Base-by-base conservation (phyloP, 2,329 filamentous ascomycete species). In the Penicillium aurantiogriseum region DNA sequence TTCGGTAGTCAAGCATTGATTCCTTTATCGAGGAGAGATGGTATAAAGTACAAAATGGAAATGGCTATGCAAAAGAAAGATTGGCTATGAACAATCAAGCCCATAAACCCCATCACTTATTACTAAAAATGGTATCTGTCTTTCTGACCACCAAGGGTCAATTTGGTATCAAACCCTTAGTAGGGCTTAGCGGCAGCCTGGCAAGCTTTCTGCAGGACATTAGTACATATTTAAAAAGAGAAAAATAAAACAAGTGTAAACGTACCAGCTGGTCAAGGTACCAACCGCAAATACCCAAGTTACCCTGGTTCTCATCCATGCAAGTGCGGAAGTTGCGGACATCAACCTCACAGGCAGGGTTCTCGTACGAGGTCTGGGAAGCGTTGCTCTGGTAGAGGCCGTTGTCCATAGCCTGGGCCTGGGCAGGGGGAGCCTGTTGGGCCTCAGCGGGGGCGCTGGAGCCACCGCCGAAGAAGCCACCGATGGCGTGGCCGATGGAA, bases 211-310 rank as follows among this genome's bases (percentile, higher is more conserved):
- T 85, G 63, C 69, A 62, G 42, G 48, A 33, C 36, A 55, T 76
- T 71, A 77, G 69, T 58, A 65, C 19, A 68, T 60, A 63, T 25
- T 17, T 9, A 38, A 21, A 51, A 13, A 19, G 38, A 19, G 7
- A 52, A 19, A 21, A 45, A 51, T 4, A 47, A 9, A 23, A 17
- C 3, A 40, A 40, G 51, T 11, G 35, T 49, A 27, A 49, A 71
- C 74, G 53, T 76, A 80, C 78, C 77, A 99, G 83, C 85, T 99
- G 93, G 77, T 99, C 94, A 69, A 99, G 81, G 77, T 99, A 99
- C 92, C 93, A 99, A 67, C 90, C 89, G 81, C 94, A 99, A 74
- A 97, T 95, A 74, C 89, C 88, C 88, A 99, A 87, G 79, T 94
- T 92, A 67, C 94, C 94, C 74, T 87, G 81, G 77, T 99, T 89